phyloP scores from a whole-genome alignment of 345 rosid genomes.

The Rhodomyrtus tomentosa region DNA sequence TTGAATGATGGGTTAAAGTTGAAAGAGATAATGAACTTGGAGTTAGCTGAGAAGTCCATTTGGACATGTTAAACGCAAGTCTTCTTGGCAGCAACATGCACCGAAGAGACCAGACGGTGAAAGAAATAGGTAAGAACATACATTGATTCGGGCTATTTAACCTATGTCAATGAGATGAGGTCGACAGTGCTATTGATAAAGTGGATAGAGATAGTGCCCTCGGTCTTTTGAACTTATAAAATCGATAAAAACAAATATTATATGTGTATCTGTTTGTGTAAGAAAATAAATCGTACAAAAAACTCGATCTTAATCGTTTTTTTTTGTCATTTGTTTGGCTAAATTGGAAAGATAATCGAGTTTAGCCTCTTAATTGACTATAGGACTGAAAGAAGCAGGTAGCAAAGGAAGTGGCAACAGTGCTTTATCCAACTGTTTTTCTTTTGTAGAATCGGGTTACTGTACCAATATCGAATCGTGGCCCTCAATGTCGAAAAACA shows the following conservation, averaged over 20 bases:
- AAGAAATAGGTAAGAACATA: background rate
- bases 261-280: too few relatives aligned
- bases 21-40: background rate
- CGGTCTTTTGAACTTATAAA: too few relatives aligned
- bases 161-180: background rate
- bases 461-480: background rate
- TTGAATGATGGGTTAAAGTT: background rate
- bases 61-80: background rate
- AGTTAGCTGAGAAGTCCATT: background rate
- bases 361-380: too few relatives aligned
- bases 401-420: too few relatives aligned
- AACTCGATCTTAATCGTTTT: too few relatives aligned
- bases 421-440: too few relatives aligned
- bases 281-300: too few relatives aligned
- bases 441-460: background rate
- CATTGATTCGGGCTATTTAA: background rate
- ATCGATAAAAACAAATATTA: too few relatives aligned
- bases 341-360: too few relatives aligned
- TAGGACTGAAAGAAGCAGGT: too few relatives aligned
- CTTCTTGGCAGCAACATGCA: background rate
- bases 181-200: background rate
- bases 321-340: too few relatives aligned
- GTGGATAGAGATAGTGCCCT: background rate
- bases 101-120: background rate
- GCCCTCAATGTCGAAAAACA: fast-evolving